phyloP scores from a whole-genome alignment of 1,284 basidiomycete genomes.

The Melampsora americana region DNA sequence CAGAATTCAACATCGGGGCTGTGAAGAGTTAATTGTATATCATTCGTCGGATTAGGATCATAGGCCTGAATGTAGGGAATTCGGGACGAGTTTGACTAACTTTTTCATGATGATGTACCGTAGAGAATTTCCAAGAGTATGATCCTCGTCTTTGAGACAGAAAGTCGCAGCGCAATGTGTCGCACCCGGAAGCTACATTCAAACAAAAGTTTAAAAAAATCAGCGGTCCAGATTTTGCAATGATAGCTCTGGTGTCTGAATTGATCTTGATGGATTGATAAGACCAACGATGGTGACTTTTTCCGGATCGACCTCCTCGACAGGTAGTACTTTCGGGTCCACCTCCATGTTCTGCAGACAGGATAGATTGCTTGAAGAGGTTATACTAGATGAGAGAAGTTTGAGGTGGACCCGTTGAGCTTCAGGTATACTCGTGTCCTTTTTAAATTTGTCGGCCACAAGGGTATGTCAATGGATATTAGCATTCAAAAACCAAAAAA shows the following conservation, averaged over 20 bases:
- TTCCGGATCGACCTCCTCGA: conserved; percentile 19
- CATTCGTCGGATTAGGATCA: neutral
- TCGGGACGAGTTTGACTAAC: conserved; percentile 45
- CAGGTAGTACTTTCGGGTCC: neutral
- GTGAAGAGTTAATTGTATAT: neutral
- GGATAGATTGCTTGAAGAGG: too few species aligned
- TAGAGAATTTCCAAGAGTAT: conserved; percentile 54
- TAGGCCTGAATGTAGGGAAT: neutral
- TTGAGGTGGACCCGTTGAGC: too few species aligned
- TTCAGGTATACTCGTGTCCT: too few species aligned
- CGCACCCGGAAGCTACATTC: conserved; percentile 24
- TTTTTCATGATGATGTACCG: conserved; percentile 56
- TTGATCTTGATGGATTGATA: neutral
- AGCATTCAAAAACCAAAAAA: too few species aligned
- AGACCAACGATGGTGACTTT: conserved; percentile 37
- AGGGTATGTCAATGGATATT: too few species aligned
- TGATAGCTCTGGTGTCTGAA: too few species aligned
- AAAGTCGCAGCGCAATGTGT: conserved; percentile 51
- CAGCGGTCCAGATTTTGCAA: neutral
- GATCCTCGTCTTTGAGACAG: conserved; percentile 54
- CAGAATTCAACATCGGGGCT: conserved; percentile 55
- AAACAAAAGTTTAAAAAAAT: neutral
- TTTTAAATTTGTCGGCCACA: too few species aligned
- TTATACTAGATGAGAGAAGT: too few species aligned
- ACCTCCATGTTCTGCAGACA: neutral